These are phyloP conservation scores for Parietaria judaica DNA, from an alignment of 306 rosid genomes.

Conservation along the genomic window DNA sequence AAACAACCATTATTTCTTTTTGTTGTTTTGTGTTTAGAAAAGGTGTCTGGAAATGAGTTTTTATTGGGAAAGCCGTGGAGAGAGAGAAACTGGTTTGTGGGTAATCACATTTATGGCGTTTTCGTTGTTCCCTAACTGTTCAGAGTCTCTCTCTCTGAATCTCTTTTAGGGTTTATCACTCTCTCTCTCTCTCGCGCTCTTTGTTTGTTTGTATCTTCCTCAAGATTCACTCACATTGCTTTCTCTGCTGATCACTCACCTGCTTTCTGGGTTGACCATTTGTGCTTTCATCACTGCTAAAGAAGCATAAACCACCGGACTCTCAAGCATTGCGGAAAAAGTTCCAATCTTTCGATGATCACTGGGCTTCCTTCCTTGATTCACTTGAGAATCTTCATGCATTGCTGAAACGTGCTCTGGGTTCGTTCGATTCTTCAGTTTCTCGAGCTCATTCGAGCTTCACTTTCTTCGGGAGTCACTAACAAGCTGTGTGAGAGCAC, in stretches of 20 bases:
- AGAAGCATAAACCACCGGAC: neutral
- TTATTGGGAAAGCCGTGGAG: constrained; percentile 27
- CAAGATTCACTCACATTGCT: neutral
- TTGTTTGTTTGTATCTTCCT: neutral
- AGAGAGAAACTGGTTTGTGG: neutral
- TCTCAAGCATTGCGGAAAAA: neutral
- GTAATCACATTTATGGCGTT: constrained; percentile 28
- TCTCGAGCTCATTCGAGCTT: neutral
- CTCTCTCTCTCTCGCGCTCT: neutral
- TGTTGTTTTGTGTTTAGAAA: no score
- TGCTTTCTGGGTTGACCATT: neutral
- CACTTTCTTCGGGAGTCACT: neutral
- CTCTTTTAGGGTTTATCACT: constrained; percentile 12
- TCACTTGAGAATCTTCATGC: no score
- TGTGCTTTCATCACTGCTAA: neutral
- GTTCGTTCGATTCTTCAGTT: neutral
- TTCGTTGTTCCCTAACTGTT: constrained; percentile 19
- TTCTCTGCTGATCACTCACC: neutral
- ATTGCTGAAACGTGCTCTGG: neutral
- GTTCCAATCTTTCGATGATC: neutral
- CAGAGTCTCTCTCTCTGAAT: constrained; percentile 2
- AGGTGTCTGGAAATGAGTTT: constrained; percentile 5
- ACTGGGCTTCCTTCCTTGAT: neutral
- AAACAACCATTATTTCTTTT: no score
- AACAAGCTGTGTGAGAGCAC: constrained; percentile 14